Conservation (phyloP, 768 basidiomycete genomes). For the Neoboletus brunneissimus region DNA sequence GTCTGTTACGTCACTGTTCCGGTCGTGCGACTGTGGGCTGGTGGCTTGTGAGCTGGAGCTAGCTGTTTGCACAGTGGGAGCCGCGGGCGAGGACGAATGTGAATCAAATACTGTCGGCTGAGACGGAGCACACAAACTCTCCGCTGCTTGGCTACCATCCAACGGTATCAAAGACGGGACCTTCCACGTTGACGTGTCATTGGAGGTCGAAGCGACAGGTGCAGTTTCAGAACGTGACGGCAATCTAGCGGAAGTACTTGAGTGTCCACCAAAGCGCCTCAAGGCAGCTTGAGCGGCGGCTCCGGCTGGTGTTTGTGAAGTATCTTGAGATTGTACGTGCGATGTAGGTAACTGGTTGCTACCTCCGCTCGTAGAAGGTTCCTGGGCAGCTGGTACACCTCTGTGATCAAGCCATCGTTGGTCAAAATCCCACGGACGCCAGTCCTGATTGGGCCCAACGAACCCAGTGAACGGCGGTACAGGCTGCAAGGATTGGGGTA, state of each 20-base stretch:
- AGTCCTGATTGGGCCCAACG: conserved; percentile 59
- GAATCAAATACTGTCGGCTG: conserved; percentile 2
- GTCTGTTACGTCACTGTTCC: conserved; percentile 28
- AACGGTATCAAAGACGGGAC: conserved; percentile 28
- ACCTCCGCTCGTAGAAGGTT: conserved; percentile 4
- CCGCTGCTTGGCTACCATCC: conserved; percentile 8
- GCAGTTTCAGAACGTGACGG: conserved; percentile 7
- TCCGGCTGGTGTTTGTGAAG: conserved; percentile 37
- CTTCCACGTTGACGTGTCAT: conserved; percentile 18
- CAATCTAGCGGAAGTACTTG: conserved; percentile 10
- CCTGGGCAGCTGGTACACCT: conserved; percentile 2
- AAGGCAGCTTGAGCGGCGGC: conserved; percentile 71
- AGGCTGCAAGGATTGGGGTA: conserved; percentile 33
- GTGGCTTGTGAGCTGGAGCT: not conserved
- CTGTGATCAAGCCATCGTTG: conserved; percentile 30
- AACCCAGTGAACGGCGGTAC: conserved; percentile 62
- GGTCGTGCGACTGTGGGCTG: conserved; percentile 37
- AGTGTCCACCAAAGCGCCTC: conserved; percentile 39
- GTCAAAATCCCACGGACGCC: conserved; percentile 60
- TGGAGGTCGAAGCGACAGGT: conserved; percentile 3
- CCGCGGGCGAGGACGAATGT: conserved; percentile 8
- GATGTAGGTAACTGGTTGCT: conserved; percentile 2
- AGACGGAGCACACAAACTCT: not conserved
- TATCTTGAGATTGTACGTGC: conserved; percentile 8
- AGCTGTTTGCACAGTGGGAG: not conserved